Conservation (phyloP, 2,329 filamentous ascomycete species). For the Exophiala sp. region DNA sequence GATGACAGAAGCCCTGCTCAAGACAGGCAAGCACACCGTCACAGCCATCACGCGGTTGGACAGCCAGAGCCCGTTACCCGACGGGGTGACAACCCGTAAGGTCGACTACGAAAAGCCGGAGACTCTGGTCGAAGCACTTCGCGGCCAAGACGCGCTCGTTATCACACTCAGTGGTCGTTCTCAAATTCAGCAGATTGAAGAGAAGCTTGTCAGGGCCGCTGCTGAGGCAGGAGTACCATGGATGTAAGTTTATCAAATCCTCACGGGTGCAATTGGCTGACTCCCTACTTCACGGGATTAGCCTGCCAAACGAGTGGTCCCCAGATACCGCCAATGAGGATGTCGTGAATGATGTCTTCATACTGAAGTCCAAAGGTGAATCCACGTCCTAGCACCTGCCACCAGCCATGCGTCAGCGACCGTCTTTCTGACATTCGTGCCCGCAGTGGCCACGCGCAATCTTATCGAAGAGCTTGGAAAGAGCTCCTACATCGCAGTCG, state of each 20-base stretch:
- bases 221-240: slow-evolving; percentile 34
- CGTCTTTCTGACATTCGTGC: neutral
- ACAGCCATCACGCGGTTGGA: slow-evolving; percentile 51
- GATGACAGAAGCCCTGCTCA: slow-evolving; percentile 37
- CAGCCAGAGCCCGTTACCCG: slow-evolving; percentile 43
- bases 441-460: slow-evolving; percentile 29
- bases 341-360: slow-evolving; percentile 37
- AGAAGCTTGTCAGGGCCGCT: neutral
- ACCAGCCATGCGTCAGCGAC: too few species aligned
- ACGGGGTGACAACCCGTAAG: slow-evolving; percentile 36
- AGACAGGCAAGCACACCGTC: slow-evolving; percentile 48
- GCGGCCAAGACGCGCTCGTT: slow-evolving; percentile 53
- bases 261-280: too few species aligned
- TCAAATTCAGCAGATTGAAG: slow-evolving; percentile 37
- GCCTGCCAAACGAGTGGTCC: slow-evolving; percentile 49
- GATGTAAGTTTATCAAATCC: slow-evolving; percentile 29
- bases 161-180: slow-evolving; percentile 50
- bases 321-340: slow-evolving; percentile 33
- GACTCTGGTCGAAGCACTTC: slow-evolving; percentile 48
- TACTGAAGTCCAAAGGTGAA: slow-evolving; percentile 17
- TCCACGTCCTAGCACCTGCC: too few species aligned
- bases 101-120: slow-evolving; percentile 45
- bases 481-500: slow-evolving; percentile 42
- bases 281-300: too few species aligned
- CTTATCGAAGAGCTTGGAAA: slow-evolving; percentile 42